phyloP scores from a whole-genome alignment of 2,329 filamentous ascomycete species.

The Penicillium brevicompactum region DNA sequence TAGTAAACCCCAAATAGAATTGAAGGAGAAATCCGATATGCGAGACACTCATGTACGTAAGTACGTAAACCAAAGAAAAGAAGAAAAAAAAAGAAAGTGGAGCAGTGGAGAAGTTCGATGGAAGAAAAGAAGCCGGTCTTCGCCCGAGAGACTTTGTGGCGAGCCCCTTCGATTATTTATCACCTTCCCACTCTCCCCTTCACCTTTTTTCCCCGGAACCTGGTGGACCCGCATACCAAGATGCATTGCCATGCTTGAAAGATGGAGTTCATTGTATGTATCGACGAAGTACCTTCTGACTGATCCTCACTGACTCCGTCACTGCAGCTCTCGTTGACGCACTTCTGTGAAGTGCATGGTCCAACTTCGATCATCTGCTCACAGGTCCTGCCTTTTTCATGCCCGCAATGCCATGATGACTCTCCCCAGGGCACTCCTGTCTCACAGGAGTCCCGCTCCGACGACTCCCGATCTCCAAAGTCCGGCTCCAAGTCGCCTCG shows the following conservation, averaged over 20 bases:
- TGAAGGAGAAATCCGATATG: too few species aligned
- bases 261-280: conserved; percentile 51
- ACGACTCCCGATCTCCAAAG: conserved; percentile 16
- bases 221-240: conserved; percentile 25
- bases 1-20: too few species aligned
- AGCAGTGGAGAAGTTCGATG: neutral
- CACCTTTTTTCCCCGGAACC: conserved; percentile 20
- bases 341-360: conserved; percentile 65
- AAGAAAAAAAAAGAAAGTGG: neutral
- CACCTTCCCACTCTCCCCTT: neutral
- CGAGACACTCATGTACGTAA: too few species aligned
- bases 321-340: conserved; percentile 59
- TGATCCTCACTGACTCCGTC: neutral
- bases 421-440: conserved; percentile 38
- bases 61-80: too few species aligned
- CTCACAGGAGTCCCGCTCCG: conserved; percentile 23
- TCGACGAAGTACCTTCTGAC: neutral
- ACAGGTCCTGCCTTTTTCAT: conserved; percentile 58
- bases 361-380: conserved; percentile 65
- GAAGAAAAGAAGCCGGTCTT: neutral
- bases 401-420: conserved; percentile 52
- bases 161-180: conserved; percentile 1
- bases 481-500: conserved; percentile 30
- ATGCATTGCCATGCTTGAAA: conserved; percentile 38
- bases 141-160: neutral